phyloP scores from a whole-genome alignment of 768 basidiomycete species.

The Boletus sensibilis region DNA sequence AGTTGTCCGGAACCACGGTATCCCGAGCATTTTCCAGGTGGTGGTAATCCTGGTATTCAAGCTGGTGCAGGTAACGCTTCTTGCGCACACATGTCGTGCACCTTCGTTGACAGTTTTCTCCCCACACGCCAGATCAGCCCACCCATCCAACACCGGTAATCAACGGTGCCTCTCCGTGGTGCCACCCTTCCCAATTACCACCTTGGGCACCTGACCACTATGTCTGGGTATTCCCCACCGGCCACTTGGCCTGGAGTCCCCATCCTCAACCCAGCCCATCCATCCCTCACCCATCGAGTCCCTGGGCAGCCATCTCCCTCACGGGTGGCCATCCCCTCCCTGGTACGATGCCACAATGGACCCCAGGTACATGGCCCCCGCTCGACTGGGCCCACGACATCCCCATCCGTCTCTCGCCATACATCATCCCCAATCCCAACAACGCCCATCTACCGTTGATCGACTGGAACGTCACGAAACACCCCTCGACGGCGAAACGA shows the following conservation, averaged over 20 bases:
- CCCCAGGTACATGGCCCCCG: slow-evolving; percentile 29
- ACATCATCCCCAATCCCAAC: slow-evolving; percentile 34
- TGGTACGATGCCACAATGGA: slow-evolving; percentile 27
- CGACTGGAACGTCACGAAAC: slow-evolving; percentile 37
- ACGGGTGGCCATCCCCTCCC: slow-evolving; percentile 27
- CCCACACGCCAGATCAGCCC: slow-evolving; percentile 7
- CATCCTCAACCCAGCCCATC: slow-evolving; percentile 18
- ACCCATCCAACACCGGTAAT: not conserved
- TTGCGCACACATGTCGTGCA: not conserved
- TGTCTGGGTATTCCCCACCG: slow-evolving; percentile 26
- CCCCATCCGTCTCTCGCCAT: slow-evolving; percentile 27
- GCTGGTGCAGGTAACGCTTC: slow-evolving; percentile 15
- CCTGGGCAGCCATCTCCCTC: slow-evolving; percentile 15
- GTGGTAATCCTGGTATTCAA: slow-evolving; percentile 23
- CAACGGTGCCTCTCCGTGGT: slow-evolving; percentile 2
- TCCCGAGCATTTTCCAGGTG: slow-evolving; percentile 17
- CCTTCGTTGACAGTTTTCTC: slow-evolving; percentile 5
- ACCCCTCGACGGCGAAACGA: slow-evolving; percentile 32
- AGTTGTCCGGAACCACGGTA: slow-evolving; percentile 2
- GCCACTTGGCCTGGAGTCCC: slow-evolving; percentile 28
- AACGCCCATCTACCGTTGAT: slow-evolving; percentile 31
- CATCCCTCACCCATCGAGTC: slow-evolving; percentile 4
- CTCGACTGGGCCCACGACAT: slow-evolving; percentile 19
- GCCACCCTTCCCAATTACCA: slow-evolving; percentile 4
- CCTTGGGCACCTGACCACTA: slow-evolving; percentile 21